Percentiles rank a stretch among this genome's conserved stretches.
These are phyloP conservation scores for Xylaria sp. DNA, from an alignment of 2,329 filamentous ascomycete genomes.

Conservation along the genomic window DNA sequence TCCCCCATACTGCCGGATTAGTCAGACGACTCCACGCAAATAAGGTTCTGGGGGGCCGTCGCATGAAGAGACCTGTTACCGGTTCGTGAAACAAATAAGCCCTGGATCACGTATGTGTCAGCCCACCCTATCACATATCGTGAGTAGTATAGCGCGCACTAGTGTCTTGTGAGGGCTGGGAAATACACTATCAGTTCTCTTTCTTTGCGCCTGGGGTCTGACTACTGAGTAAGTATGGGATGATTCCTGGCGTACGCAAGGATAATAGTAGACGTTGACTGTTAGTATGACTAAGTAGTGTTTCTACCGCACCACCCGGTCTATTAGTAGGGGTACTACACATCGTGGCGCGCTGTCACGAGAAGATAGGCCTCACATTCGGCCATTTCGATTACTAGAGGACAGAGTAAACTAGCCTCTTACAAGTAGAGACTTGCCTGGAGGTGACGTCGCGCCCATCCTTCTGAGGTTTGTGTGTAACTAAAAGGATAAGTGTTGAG, in stretches of 20 bases:
- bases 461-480: neutral
- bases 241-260: slow-evolving; percentile 3
- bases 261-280: neutral
- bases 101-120: slow-evolving; percentile 14
- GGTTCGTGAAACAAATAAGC: slow-evolving; percentile 6
- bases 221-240: neutral
- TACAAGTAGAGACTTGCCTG: slow-evolving; percentile 13
- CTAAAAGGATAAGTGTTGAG: neutral
- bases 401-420: neutral
- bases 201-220: neutral
- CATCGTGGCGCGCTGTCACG: neutral
- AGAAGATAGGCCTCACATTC: neutral
- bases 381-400: neutral
- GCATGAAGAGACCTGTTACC: slow-evolving; percentile 8
- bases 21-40: slow-evolving; percentile 22
- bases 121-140: slow-evolving; percentile 9
- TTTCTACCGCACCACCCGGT: slow-evolving; percentile 5
- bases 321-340: neutral
- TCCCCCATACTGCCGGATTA: slow-evolving; percentile 4
- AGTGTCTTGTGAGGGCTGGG: slow-evolving; percentile 1
- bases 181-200: neutral
- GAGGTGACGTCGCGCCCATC: slow-evolving; percentile 4
- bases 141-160: neutral
- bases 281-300: slow-evolving; percentile 3
- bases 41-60: slow-evolving; percentile 7